These are phyloP conservation scores for Gautieria morchelliformis DNA, from an alignment of 768 basidiomycete species.

Conservation along the genomic window DNA sequence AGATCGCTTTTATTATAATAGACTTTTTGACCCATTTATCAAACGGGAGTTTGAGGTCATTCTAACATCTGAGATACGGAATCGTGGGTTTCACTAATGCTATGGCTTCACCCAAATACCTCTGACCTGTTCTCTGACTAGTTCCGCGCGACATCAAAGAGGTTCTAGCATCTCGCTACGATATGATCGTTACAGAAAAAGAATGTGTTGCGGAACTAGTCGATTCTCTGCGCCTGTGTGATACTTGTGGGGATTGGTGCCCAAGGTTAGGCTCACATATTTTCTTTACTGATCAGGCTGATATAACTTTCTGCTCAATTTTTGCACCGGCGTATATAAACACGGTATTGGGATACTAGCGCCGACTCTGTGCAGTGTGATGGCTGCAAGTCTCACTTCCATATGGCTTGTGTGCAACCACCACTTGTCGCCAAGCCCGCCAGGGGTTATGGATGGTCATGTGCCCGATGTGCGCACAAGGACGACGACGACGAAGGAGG, in stretches of 20 bases:
- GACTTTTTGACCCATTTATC: conserved; percentile 94
- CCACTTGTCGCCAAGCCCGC: conserved; percentile 87
- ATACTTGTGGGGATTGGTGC: conserved; percentile 82
- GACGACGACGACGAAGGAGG: conserved; percentile 76
- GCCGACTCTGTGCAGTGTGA: conserved; percentile 84
- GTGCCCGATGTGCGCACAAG: conserved; percentile 80
- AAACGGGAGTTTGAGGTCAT: conserved; percentile 98
- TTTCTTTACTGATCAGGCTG: not conserved
- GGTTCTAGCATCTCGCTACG: conserved; percentile 71
- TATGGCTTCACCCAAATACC: conserved; percentile 9
- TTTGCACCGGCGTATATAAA: too few relatives aligned
- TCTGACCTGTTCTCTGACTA: conserved; percentile 22
- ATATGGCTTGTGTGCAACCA: conserved; percentile 90
- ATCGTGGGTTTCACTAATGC: conserved; percentile 41
- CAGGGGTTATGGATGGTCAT: conserved; percentile 96
- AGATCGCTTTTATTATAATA: conserved; percentile 94
- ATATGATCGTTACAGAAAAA: conserved; percentile 92
- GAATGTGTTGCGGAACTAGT: conserved; percentile 87
- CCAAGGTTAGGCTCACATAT: conserved; percentile 47
- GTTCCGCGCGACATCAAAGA: conserved; percentile 78
- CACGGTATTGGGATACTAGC: conserved; percentile 26
- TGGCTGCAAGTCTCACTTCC: conserved; percentile 87
- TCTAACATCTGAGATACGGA: conserved; percentile 74
- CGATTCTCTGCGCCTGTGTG: conserved; percentile 76
- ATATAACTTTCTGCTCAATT: not conserved